Evolutionary conservation across 1,284 basidiomycete species (phyloP).

Genomic region (Meira nashicola): DNA sequence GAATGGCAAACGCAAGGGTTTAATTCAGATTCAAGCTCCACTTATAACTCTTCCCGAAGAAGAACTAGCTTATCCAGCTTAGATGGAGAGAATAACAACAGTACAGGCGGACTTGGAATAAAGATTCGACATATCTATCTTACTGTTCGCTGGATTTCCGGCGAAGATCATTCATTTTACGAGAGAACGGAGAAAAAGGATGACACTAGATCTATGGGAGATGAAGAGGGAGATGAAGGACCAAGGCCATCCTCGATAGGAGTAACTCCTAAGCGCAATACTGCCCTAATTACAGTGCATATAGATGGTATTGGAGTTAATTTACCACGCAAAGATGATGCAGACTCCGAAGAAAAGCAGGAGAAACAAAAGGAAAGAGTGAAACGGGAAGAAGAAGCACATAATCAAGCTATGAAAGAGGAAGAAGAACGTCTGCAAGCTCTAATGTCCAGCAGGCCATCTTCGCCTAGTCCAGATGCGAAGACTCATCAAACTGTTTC

Average conservation of each 20-base stretch:
- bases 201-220: neutral
- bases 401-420: neutral
- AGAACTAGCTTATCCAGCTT: neutral
- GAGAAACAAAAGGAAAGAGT: slow-evolving; percentile 2
- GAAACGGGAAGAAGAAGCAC: slow-evolving; percentile 4
- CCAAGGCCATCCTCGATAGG: neutral
- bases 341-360: neutral
- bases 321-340: slow-evolving; percentile 19
- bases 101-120: slow-evolving; percentile 26
- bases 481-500: neutral
- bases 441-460: slow-evolving; percentile 2
- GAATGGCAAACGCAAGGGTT: slow-evolving; percentile 41
- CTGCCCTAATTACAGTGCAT: slow-evolving; percentile 26
- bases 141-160: too few relatives aligned
- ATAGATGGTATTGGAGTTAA: slow-evolving; percentile 37
- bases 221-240: neutral
- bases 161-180: slow-evolving; percentile 13
- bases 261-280: too few relatives aligned
- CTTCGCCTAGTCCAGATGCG: neutral
- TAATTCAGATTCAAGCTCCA: neutral
- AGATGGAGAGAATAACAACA: neutral
- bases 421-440: slow-evolving; percentile 14
- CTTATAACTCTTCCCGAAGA: neutral
- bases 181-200: neutral
- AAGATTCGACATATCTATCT: slow-evolving; percentile 30